A percentile compares a stretch with the other conserved stretches of the same genome.
phyloP scores from a whole-genome alignment of 805 yeast genomes.

The Lachancea sp. region DNA sequence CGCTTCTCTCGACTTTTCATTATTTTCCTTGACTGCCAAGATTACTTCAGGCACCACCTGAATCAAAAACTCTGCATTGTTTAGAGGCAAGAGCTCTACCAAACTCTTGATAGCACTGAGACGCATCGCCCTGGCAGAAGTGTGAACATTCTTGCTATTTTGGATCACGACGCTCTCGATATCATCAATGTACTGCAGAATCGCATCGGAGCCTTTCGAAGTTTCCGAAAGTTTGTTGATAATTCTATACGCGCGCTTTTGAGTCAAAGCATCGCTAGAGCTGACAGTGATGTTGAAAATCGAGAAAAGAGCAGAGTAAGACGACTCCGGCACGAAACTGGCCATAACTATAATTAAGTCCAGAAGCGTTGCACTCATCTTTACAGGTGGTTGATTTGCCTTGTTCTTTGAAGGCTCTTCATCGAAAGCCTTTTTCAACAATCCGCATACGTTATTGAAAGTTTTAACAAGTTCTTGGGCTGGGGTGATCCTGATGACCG shows the following conservation, averaged over 20 bases:
- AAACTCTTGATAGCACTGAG: slow-evolving; percentile 59
- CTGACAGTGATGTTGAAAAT: slow-evolving; percentile 66
- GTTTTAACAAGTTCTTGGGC: slow-evolving; percentile 62
- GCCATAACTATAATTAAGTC: slow-evolving; percentile 85
- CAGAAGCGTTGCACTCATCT: slow-evolving; percentile 77
- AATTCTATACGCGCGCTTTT: slow-evolving; percentile 84
- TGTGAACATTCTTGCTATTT: slow-evolving; percentile 51
- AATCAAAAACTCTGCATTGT: slow-evolving; percentile 72
- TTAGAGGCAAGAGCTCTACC: slow-evolving; percentile 53
- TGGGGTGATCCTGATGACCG: slow-evolving; percentile 64
- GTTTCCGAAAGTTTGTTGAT: slow-evolving; percentile 64
- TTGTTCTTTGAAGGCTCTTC: slow-evolving; percentile 39
- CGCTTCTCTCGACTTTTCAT: slow-evolving; percentile 81
- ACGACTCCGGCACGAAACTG: slow-evolving; percentile 65
- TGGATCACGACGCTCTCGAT: slow-evolving; percentile 55
- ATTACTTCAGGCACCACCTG: slow-evolving; percentile 80
- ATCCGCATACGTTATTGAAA: slow-evolving; percentile 78
- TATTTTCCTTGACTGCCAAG: slow-evolving; percentile 82
- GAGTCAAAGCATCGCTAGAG: slow-evolving; percentile 58
- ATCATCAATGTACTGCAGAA: slow-evolving; percentile 46
- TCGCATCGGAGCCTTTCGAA: slow-evolving; percentile 53
- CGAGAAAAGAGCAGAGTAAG: slow-evolving; percentile 68
- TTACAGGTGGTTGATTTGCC: slow-evolving; percentile 35
- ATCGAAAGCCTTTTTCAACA: slow-evolving; percentile 69
- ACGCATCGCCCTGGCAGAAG: slow-evolving; percentile 78